These are phyloP conservation scores for Pterocarpus macrocarpus DNA, from an alignment of 306 rosid genomes.

Conservation along the genomic window DNA sequence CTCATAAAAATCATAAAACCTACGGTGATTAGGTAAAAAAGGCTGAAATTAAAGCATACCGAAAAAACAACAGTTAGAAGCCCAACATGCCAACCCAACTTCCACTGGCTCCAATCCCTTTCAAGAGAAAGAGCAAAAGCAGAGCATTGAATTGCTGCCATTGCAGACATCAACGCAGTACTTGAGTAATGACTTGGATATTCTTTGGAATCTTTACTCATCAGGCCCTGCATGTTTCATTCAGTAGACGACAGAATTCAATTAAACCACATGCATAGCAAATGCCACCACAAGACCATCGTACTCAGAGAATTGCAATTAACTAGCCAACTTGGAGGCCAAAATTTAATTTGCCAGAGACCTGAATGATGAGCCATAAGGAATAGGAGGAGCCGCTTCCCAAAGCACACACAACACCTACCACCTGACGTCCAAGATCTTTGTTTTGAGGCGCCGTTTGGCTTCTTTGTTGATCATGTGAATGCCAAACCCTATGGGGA, in stretches of 20 bases:
- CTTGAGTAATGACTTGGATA: conserved; percentile 61
- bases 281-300: too few species aligned
- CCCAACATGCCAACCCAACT: conserved; percentile 67
- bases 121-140: conserved; percentile 56
- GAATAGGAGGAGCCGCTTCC: conserved; percentile 13
- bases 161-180: conserved; percentile 61
- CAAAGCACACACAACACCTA: conserved; percentile 6
- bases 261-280: too few species aligned
- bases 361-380: conserved; percentile 31
- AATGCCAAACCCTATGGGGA: not conserved
- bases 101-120: conserved; percentile 74
- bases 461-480: not conserved
- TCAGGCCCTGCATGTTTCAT: not conserved
- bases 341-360: too few species aligned
- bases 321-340: too few species aligned
- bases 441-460: not conserved
- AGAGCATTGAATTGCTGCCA: conserved; percentile 61
- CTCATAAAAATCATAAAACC: too few species aligned
- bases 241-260: too few species aligned
- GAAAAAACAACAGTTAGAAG: conserved; percentile 64
- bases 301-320: too few species aligned
- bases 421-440: not conserved
- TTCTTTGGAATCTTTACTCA: conserved; percentile 40
- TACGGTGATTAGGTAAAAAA: too few species aligned
- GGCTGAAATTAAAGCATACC: conserved; percentile 39